Evolutionary conservation across 176 grass and related monocot genomes (phyloP).

Genomic region (Bonia amplexicaulis): DNA sequence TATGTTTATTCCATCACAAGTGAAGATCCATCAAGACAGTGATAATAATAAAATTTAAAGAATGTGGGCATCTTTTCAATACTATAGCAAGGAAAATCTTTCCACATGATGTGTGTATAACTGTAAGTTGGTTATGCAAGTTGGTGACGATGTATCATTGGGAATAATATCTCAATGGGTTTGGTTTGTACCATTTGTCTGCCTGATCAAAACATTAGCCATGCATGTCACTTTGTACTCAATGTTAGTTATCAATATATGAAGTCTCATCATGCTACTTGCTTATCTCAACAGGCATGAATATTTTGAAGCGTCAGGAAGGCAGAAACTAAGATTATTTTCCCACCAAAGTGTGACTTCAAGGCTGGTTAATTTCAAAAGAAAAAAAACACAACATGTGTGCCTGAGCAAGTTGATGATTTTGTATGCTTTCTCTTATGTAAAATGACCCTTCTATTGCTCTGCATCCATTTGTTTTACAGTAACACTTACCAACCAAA

Average conservation of each 20-base stretch:
- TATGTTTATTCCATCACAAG: not conserved
- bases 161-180: slow-evolving; percentile 19
- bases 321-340: not conserved
- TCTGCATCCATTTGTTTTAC: not conserved
- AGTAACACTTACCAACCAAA: not conserved
- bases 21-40: slow-evolving; percentile 3
- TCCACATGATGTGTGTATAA: slow-evolving; percentile 12
- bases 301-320: not conserved
- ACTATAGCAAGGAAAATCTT: not conserved
- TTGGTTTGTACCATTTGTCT: slow-evolving; percentile 29
- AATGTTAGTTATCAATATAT: not conserved
- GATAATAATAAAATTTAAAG: not conserved
- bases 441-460: slow-evolving; percentile 22
- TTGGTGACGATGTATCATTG: slow-evolving; percentile 25
- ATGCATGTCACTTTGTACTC: slow-evolving; percentile 6
- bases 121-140: slow-evolving; percentile 28
- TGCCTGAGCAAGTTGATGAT: slow-evolving; percentile 23
- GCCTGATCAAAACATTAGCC: not conserved
- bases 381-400: slow-evolving; percentile 3
- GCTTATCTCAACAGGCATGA: slow-evolving; percentile 44
- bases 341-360: not conserved
- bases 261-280: slow-evolving; percentile 18
- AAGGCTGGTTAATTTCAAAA: slow-evolving; percentile 1
- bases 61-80: not conserved
- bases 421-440: slow-evolving; percentile 28